These are phyloP conservation scores for Penicillium mononematosum DNA, from an alignment of 495 filamentous ascomycete genomes.

Conservation along the genomic window DNA sequence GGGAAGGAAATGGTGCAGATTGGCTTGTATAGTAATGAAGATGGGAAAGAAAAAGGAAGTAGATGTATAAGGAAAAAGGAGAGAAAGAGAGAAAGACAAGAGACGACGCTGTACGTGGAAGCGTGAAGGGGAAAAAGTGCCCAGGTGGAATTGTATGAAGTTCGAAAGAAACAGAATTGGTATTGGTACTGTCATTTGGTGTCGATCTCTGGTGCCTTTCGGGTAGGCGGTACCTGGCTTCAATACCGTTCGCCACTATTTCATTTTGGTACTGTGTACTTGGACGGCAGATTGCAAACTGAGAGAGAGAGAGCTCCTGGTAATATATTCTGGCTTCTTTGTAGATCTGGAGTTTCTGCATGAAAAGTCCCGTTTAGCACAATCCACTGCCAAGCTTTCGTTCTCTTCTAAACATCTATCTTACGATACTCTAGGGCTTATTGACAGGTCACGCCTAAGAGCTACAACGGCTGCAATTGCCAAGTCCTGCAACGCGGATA, in stretches of 20 bases:
- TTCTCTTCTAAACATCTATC: not conserved
- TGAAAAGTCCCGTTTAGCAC: slow-evolving; percentile 2
- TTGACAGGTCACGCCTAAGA: slow-evolving; percentile 8
- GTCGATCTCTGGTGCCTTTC: slow-evolving; percentile 25
- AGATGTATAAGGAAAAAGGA: slow-evolving; percentile 14
- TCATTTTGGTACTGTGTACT: slow-evolving; percentile 6
- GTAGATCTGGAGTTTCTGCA: slow-evolving; percentile 11
- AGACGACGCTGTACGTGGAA: slow-evolving; percentile 15
- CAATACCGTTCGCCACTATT: slow-evolving; percentile 7
- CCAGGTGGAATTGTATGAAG: slow-evolving; percentile 21
- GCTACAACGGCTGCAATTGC: slow-evolving; percentile 5
- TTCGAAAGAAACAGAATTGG: slow-evolving; percentile 23
- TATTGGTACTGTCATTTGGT: slow-evolving; percentile 21
- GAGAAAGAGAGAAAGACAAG: slow-evolving; percentile 15
- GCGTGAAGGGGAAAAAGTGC: slow-evolving; percentile 29
- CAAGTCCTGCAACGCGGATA: slow-evolving; percentile 17
- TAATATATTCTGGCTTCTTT: slow-evolving; percentile 7
- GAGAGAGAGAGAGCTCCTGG: not conserved
- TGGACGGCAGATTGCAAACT: not conserved
- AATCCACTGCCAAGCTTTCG: slow-evolving; percentile 10
- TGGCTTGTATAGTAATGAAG: slow-evolving; percentile 1
- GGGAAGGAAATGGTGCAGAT: not conserved
- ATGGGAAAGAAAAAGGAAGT: not conserved
- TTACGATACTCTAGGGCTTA: not conserved
- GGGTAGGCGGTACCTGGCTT: slow-evolving; percentile 24